Conservation (phyloP, 257 asterid species). For the Schizonepeta tenuifolia region DNA sequence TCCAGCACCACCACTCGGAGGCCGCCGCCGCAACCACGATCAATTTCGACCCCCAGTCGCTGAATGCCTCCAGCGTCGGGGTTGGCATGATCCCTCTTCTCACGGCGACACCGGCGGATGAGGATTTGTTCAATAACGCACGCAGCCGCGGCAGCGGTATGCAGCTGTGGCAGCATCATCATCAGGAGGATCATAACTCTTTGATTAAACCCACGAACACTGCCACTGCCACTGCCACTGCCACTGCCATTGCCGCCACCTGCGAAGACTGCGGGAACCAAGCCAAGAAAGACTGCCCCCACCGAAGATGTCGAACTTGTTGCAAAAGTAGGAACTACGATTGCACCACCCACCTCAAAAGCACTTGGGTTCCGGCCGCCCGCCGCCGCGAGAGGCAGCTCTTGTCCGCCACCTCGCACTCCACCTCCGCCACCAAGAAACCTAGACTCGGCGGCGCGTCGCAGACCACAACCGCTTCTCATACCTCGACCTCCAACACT, state of each 20-base stretch:
- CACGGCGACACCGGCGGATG: constrained; percentile 49
- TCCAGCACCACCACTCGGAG: constrained; percentile 43
- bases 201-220: constrained; percentile 38
- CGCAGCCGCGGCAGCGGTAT: constrained; percentile 39
- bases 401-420: constrained; percentile 51
- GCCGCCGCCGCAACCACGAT: constrained; percentile 37
- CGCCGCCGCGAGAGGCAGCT: constrained; percentile 78
- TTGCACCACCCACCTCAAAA: constrained; percentile 63
- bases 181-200: constrained; percentile 35
- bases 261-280: constrained; percentile 78
- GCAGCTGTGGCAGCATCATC: constrained; percentile 53
- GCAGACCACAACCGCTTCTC: constrained; percentile 64
- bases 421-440: constrained; percentile 63
- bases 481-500: constrained; percentile 71
- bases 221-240: too few relatives aligned
- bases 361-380: constrained; percentile 75
- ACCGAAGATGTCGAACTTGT: constrained; percentile 64
- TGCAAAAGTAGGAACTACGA: constrained; percentile 64
- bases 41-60: constrained; percentile 57
- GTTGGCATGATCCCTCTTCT: constrained; percentile 60
- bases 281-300: constrained; percentile 68
- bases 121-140: constrained; percentile 23
- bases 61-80: constrained; percentile 32
- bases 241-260: too few relatives aligned
- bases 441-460: constrained; percentile 61